These are phyloP conservation scores for Sporobolomyces pararoseus DNA, from an alignment of 768 basidiomycete genomes.

Conservation along the genomic window DNA sequence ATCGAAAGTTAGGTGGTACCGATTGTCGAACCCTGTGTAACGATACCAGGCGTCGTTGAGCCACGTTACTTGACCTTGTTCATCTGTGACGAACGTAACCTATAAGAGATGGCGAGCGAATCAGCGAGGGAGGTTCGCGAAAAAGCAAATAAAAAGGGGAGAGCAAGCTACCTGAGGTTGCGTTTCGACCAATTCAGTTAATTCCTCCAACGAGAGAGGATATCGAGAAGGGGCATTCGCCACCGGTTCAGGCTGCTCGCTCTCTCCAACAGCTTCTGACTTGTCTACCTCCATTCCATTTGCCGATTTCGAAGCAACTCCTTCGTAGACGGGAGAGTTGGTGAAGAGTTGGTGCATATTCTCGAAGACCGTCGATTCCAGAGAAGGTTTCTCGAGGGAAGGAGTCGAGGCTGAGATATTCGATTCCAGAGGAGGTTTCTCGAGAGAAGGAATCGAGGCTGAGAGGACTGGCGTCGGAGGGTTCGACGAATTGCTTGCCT, in stretches of 20 bases:
- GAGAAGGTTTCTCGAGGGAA: too few relatives aligned
- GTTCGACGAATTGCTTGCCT: not conserved
- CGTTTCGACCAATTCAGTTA: constrained; percentile 5
- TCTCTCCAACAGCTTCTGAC: too few relatives aligned
- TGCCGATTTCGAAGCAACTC: too few relatives aligned
- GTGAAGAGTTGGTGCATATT: not conserved
- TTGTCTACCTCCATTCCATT: too few relatives aligned
- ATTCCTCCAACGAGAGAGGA: not conserved
- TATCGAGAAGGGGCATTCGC: too few relatives aligned
- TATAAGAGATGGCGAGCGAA: not conserved
- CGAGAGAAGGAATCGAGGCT: too few relatives aligned
- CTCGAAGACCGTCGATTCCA: too few relatives aligned
- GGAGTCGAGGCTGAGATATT: too few relatives aligned
- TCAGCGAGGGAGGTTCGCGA: not conserved
- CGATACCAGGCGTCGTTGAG: constrained; percentile 14
- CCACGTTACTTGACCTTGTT: constrained; percentile 18
- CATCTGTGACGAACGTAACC: constrained; percentile 17
- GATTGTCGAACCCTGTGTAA: constrained; percentile 12
- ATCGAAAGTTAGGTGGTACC: not conserved
- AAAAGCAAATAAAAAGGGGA: not conserved
- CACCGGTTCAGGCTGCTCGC: too few relatives aligned
- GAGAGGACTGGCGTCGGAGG: too few relatives aligned
- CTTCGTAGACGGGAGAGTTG: not conserved
- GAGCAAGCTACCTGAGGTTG: constrained; percentile 4
- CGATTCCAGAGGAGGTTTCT: too few relatives aligned